A percentile compares a stretch with the other conserved stretches of the same genome.
phyloP scores from a whole-genome alignment of 1,139 yeast species.

The Yamadazyma songkhlaensis region DNA sequence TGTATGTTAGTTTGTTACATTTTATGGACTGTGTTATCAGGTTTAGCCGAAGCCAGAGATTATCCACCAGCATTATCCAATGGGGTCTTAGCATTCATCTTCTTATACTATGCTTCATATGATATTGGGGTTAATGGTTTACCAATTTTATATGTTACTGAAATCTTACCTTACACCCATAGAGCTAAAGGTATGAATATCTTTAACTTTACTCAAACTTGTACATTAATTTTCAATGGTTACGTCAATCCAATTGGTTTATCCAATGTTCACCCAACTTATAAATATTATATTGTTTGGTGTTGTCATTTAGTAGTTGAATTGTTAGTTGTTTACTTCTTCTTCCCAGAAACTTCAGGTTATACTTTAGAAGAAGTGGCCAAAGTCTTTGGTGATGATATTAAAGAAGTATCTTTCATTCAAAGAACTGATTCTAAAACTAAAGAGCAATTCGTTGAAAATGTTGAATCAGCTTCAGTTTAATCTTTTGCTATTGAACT shows the following conservation, averaged over 20 bases:
- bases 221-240: slow-evolving; percentile 25
- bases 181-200: slow-evolving; percentile 45
- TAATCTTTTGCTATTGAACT: background rate
- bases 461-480: slow-evolving; percentile 7
- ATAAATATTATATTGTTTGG: slow-evolving; percentile 61
- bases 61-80: slow-evolving; percentile 34
- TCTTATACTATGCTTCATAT: slow-evolving; percentile 37
- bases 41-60: slow-evolving; percentile 33
- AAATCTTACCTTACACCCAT: slow-evolving; percentile 42
- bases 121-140: slow-evolving; percentile 40
- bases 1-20: slow-evolving; percentile 39
- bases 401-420: slow-evolving; percentile 9
- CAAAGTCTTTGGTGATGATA: slow-evolving; percentile 42
- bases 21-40: slow-evolving; percentile 38
- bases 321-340: slow-evolving; percentile 35
- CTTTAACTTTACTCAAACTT: slow-evolving; percentile 25
- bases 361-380: slow-evolving; percentile 55
- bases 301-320: slow-evolving; percentile 40
- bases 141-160: slow-evolving; percentile 39
- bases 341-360: slow-evolving; percentile 51
- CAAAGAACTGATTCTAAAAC: slow-evolving; percentile 1
- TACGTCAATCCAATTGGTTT: slow-evolving; percentile 61
- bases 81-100: slow-evolving; percentile 47
- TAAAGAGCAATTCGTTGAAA: slow-evolving; percentile 9
- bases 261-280: slow-evolving; percentile 44